These are phyloP conservation scores for Rusavskia elegans DNA, from an alignment of 495 filamentous ascomycete genomes.

Conservation along the genomic window DNA sequence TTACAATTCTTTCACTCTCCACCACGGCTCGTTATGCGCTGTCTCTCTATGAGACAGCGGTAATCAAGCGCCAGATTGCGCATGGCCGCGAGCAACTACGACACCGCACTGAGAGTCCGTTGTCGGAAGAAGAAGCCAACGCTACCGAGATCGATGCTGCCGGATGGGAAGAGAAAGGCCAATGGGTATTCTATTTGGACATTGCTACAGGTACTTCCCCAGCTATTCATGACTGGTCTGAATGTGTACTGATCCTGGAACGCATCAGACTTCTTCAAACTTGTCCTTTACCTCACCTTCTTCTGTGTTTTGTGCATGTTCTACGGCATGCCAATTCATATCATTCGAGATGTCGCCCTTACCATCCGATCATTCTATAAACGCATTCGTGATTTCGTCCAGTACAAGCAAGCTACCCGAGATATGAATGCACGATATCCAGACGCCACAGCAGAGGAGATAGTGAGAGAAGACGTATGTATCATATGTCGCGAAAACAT, in stretches of 20 bases:
- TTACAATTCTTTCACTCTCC: slow-evolving; percentile 64
- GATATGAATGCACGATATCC: slow-evolving; percentile 88
- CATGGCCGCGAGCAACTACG: slow-evolving; percentile 49
- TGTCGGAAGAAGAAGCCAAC: slow-evolving; percentile 64
- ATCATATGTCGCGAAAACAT: slow-evolving; percentile 98
- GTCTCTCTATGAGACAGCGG: slow-evolving; percentile 59
- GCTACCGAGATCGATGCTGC: slow-evolving; percentile 87
- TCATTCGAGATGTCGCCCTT: slow-evolving; percentile 85
- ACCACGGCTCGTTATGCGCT: slow-evolving; percentile 64
- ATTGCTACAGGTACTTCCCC: slow-evolving; percentile 48
- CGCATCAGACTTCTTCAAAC: slow-evolving; percentile 66
- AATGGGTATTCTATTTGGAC: slow-evolving; percentile 83
- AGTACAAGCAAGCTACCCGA: slow-evolving; percentile 73
- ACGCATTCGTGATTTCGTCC: slow-evolving; percentile 69
- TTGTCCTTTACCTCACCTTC: slow-evolving; percentile 76
- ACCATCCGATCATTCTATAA: slow-evolving; percentile 83
- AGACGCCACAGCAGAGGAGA: slow-evolving; percentile 79
- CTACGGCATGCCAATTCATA: slow-evolving; percentile 90
- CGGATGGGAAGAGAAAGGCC: slow-evolving; percentile 92
- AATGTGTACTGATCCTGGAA: slow-evolving; percentile 11
- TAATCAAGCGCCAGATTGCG: slow-evolving; percentile 57
- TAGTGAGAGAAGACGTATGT: slow-evolving; percentile 75
- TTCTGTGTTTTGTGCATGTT: slow-evolving; percentile 86
- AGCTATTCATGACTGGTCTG: background rate
- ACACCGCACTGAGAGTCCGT: slow-evolving; percentile 38